Evolutionary conservation across 2,329 filamentous ascomycete species (phyloP).

Genomic region (Apiospora sp.): DNA sequence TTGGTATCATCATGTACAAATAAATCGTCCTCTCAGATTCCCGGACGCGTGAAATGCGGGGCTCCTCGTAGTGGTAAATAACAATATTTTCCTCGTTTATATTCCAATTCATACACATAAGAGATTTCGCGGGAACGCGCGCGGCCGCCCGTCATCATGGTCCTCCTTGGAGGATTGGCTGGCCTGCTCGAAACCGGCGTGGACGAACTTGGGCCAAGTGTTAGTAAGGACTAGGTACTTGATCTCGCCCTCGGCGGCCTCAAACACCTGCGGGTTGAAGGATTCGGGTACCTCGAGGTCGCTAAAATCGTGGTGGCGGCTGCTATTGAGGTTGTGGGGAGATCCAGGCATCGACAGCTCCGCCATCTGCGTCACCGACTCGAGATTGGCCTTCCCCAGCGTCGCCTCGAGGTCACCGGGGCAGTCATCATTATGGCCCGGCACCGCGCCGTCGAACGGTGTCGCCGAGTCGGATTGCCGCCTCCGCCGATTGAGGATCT

Average conservation of each 20-base stretch:
- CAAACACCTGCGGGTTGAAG: slow-evolving; percentile 30
- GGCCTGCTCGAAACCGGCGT: slow-evolving; percentile 26
- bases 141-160: neutral
- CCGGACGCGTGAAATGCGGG: neutral
- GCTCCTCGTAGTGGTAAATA: neutral
- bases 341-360: slow-evolving; percentile 21
- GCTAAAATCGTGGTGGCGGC: slow-evolving; percentile 11
- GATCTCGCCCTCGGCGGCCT: slow-evolving; percentile 34
- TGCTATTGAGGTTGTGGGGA: neutral
- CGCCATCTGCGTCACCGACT: slow-evolving; percentile 31
- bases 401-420: slow-evolving; percentile 29
- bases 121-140: neutral
- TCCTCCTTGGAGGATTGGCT: neutral
- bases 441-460: slow-evolving; percentile 29
- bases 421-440: neutral
- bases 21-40: too few relatives aligned
- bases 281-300: slow-evolving; percentile 26
- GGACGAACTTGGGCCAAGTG: slow-evolving; percentile 43
- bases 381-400: slow-evolving; percentile 33
- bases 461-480: slow-evolving; percentile 28
- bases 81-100: neutral
- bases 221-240: slow-evolving; percentile 42
- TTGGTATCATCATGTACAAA: neutral
- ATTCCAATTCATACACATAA: neutral
- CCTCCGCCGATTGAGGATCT: slow-evolving; percentile 29